These are phyloP conservation scores for Anisodus tanguticus DNA, from an alignment of 257 asterid species.

Conservation along the genomic window DNA sequence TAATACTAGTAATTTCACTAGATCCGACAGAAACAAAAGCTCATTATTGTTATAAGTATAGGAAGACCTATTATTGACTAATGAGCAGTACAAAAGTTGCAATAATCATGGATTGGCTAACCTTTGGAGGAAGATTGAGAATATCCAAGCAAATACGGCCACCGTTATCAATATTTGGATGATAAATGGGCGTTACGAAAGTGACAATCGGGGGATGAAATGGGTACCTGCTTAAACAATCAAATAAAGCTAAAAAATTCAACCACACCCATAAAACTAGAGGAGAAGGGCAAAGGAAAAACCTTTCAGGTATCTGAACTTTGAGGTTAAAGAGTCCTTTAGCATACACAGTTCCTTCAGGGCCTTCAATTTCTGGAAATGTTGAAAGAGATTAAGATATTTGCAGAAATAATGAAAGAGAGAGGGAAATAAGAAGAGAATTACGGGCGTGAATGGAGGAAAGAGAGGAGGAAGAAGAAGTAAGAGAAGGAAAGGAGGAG, in stretches of 20 bases:
- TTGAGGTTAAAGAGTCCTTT: slow-evolving; percentile 65
- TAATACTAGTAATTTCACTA: neutral
- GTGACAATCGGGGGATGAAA: slow-evolving; percentile 90
- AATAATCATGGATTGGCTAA: slow-evolving; percentile 24
- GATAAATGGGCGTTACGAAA: slow-evolving; percentile 75
- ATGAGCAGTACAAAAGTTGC: neutral
- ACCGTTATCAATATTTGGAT: slow-evolving; percentile 87
- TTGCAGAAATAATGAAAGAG: neutral
- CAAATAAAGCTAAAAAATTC: slow-evolving; percentile 2
- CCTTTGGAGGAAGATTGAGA: slow-evolving; percentile 96
- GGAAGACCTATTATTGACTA: neutral
- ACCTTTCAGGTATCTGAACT: slow-evolving; percentile 84
- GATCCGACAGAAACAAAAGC: neutral
- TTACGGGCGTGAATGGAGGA: slow-evolving; percentile 70
- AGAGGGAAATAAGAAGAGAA: neutral
- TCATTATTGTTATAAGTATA: too few relatives aligned
- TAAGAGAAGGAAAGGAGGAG: slow-evolving; percentile 71
- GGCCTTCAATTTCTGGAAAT: slow-evolving; percentile 70
- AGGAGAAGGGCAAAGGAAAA: neutral
- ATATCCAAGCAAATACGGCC: slow-evolving; percentile 95
- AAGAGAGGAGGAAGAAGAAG: slow-evolving; percentile 56
- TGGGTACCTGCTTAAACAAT: slow-evolving; percentile 60
- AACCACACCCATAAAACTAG: neutral
- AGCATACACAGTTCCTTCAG: slow-evolving; percentile 74
- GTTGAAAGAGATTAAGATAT: neutral